Base-by-base conservation (phyloP, 176 grass and related monocot species). In the Oryza australiensis region DNA sequence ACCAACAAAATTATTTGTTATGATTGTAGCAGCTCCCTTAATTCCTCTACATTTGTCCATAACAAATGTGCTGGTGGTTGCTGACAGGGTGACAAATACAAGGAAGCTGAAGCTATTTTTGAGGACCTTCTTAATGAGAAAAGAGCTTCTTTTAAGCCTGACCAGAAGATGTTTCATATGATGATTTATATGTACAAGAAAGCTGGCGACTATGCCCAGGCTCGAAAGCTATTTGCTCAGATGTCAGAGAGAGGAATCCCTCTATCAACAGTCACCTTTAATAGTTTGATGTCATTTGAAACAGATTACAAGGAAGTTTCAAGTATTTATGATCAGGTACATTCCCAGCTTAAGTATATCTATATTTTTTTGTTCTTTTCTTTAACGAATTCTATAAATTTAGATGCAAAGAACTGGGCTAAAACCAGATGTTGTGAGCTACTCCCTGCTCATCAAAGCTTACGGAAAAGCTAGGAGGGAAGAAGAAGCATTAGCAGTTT, bases 141-240 rank as follows among this genome's bases (percentile, higher is more conserved):
- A 78, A 93, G 88, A 66, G 27, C 77, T 80, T 69, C 78, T 42
- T 98, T 95, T 70, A 98, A 93, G 78, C 92, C 95, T 82, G 95
- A 98, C 68, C 95, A 95, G 88, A 95, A 95, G 79, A 98, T 93
- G 90, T 98, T 95, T 78, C 95, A 95, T 85, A 95, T 93, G 96
- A 95, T 98, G 93, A 98, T 98, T 69, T 98, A 95, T 75, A 95
- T 95, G 96, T 91, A 93, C 73, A 95, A 90, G 82, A 95, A 98
- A 86, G 89, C 93, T 49, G 92, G 88, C 41, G 88, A 98, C 59
- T 90, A 89, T 70, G 41, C 86, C 55, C 79, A 93, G 46, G 95
- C 95, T 24, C 88, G 86, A 66, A 94, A 91, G 86, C 82, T 91
- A 77, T 86, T 98, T 48, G 74, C 86, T 1, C 76, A 92, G 88